Evolutionary conservation across 768 basidiomycete species (phyloP).

Genomic region (Auriscalpium microsporum): DNA sequence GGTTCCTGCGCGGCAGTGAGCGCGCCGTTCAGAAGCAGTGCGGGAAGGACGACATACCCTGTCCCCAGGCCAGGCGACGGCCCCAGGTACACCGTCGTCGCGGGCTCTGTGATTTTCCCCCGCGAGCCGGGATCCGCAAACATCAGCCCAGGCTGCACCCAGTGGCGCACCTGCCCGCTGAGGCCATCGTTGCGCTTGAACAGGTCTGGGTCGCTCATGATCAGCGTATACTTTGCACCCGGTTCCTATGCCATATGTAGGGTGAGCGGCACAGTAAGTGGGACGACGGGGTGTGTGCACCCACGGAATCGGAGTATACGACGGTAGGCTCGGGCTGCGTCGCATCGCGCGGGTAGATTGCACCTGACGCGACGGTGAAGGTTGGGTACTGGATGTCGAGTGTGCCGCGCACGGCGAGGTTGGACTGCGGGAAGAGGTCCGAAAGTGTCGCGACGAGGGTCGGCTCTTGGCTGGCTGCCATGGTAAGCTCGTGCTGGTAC

Average conservation of each 20-base stretch:
- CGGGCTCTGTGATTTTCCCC: not conserved
- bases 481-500: too few relatives aligned
- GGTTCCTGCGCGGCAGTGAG: not conserved
- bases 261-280: not conserved
- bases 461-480: too few relatives aligned
- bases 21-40: not conserved
- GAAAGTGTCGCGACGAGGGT: too few relatives aligned
- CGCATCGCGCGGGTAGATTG: not conserved
- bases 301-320: not conserved
- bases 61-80: not conserved
- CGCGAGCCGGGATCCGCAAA: not conserved
- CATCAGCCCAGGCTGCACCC: not conserved
- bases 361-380: not conserved
- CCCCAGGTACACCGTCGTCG: not conserved
- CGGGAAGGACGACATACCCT: not conserved
- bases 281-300: not conserved
- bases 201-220: not conserved
- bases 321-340: not conserved
- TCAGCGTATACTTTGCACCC: not conserved
- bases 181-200: not conserved
- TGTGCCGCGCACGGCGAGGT: not conserved
- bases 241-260: not conserved
- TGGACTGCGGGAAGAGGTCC: too few relatives aligned
- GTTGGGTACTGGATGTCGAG: not conserved
- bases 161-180: not conserved